These are phyloP conservation scores for Plantago ovata DNA, from an alignment of 257 asterid species.

Conservation along the genomic window DNA sequence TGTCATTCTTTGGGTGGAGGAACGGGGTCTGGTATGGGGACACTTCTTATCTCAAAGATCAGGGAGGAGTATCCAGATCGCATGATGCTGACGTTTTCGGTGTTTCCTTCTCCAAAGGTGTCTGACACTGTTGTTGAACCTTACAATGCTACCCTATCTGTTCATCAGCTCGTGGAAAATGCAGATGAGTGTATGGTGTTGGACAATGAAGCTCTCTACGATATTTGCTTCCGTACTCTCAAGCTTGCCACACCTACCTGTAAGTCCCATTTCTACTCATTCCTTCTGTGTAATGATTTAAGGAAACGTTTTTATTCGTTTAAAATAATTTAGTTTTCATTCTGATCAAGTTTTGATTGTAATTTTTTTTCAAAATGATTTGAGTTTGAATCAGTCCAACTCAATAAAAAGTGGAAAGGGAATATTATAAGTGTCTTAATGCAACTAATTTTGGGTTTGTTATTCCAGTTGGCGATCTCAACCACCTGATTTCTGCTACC, in stretches of 20 bases:
- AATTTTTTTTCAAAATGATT: too few species aligned
- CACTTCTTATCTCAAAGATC: conserved; percentile 56
- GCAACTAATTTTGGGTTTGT: neutral
- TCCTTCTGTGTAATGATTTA: neutral
- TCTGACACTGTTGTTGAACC: conserved; percentile 59
- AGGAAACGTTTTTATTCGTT: neutral
- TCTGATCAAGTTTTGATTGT: neutral
- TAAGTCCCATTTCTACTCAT: conserved; percentile 17
- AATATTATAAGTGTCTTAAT: neutral
- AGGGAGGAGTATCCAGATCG: conserved; percentile 62
- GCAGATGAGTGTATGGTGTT: conserved; percentile 61
- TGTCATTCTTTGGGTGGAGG: conserved; percentile 63
- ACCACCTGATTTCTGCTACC: conserved; percentile 56
- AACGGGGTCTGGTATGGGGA: conserved; percentile 62
- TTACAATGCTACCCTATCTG: conserved; percentile 52
- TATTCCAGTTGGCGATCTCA: conserved; percentile 57
- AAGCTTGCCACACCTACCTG: conserved; percentile 53
- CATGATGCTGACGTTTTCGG: conserved; percentile 55
- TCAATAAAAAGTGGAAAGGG: neutral
- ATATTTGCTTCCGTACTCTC: conserved; percentile 61
- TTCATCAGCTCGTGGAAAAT: conserved; percentile 54
- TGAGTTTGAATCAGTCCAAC: neutral
- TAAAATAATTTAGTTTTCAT: neutral
- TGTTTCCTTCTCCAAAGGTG: conserved; percentile 55
- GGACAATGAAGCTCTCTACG: conserved; percentile 54